Evolutionary conservation across 208 protist species (phyloP), one percentile per base, ranked within the genome.

Genomic region (Acanthamoeba lugdunensis): DNA sequence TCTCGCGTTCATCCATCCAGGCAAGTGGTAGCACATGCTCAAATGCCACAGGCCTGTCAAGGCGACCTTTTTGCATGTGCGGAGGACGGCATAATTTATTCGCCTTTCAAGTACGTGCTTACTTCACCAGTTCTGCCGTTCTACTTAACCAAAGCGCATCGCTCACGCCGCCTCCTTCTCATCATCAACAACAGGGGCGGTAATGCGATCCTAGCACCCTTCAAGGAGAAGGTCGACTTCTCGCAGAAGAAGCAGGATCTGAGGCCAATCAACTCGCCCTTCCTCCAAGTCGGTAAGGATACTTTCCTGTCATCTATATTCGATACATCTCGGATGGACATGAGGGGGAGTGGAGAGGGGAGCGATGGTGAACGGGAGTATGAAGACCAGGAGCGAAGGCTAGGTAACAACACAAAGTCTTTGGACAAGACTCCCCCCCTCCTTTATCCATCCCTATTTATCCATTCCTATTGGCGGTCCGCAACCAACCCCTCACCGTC

Each of bases 211-310:
- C 23, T 79, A 9, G 71, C 28, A 5, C 33, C 71, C 41, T 79
- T 79, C 71, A 79, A 79, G 41, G 71, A 79, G 71, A 79, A 79
- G 71, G 71, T 79, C 18, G 71, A 79, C 71, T 79, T 79, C 33
- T 79, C 71, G 28, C 71, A 79, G 33, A 79, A 79, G 33, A 79
- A 79, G 71, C 71, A 79, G 28, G 71, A 79, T 25, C 71, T 79
- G 9, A 33, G 71, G 71, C 71, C 71, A 16, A 79, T 79, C 71
- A 79, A 79, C 28, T 79, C 71, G 16, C 71, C 71, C 33, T 79
- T 79, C 71, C 71, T 79, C 13, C 71, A 79, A 79, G 33, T 50
- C 4, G 71, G 71, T 79, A 48, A 33, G 71, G 67, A 75, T 25
- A 75, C 28, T 30, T 37, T 41, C 30, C 67, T 75, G 11, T 75